phyloP scores from a whole-genome alignment of 805 yeast genomes.

The Wickerhamomyces mucosus region DNA sequence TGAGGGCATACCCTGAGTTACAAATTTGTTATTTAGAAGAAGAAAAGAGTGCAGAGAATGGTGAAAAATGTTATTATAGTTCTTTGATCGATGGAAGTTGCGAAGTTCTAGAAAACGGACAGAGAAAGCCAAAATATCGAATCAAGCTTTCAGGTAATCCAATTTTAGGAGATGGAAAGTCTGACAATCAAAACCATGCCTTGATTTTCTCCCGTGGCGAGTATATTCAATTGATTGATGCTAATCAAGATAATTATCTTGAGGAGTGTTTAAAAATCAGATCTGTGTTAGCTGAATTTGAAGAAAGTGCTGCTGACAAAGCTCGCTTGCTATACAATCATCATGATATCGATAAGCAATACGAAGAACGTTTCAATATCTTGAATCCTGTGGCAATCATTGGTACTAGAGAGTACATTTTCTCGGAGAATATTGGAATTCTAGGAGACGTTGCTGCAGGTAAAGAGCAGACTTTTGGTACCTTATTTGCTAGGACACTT shows the following conservation, averaged over 20 bases:
- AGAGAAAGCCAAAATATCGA: constrained; percentile 51
- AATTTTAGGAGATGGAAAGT: constrained; percentile 75
- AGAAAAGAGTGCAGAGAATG: constrained; percentile 26
- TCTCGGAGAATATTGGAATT: constrained; percentile 75
- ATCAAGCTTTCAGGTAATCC: constrained; percentile 72
- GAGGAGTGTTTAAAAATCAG: constrained; percentile 75
- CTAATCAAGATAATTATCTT: constrained; percentile 74
- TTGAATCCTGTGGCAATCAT: constrained; percentile 63
- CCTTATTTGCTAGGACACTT: constrained; percentile 71
- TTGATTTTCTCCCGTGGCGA: constrained; percentile 72
- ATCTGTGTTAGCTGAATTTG: constrained; percentile 68
- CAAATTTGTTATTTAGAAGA: constrained; percentile 56
- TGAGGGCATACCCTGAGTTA: constrained; percentile 58
- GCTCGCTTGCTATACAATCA: neutral
- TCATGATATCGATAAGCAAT: neutral
- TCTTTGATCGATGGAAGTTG: constrained; percentile 66
- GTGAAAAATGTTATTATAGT: constrained; percentile 44
- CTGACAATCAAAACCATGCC: constrained; percentile 77
- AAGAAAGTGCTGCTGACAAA: constrained; percentile 31
- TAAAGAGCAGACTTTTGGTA: constrained; percentile 82
- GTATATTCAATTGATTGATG: constrained; percentile 72
- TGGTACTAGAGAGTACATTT: constrained; percentile 78
- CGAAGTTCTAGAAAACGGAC: constrained; percentile 47
- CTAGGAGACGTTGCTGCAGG: constrained; percentile 85
- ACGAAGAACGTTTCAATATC: neutral